phyloP scores from a whole-genome alignment of 75 land plant genomes.

The Gnetum montanum region DNA sequence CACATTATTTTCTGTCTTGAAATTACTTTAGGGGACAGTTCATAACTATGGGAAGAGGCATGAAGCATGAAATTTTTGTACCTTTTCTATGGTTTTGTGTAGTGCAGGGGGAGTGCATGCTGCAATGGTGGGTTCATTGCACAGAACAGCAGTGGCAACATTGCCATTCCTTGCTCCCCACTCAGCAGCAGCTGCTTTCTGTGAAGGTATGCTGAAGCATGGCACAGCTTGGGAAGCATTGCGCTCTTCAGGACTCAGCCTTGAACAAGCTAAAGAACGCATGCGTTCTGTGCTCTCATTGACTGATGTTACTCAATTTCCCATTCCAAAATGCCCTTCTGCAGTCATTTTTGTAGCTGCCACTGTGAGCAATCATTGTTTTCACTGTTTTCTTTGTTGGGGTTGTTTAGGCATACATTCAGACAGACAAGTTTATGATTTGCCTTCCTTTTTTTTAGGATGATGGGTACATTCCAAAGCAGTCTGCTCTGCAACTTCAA shows the following conservation, averaged over 20 bases:
- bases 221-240: conserved; percentile 98
- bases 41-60: too few relatives aligned
- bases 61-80: too few relatives aligned
- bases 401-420: not conserved
- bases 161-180: conserved; percentile 95
- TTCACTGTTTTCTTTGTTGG: not conserved
- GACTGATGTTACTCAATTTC: conserved; percentile 94
- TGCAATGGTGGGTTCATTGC: conserved; percentile 96
- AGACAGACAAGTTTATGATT: not conserved
- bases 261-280: conserved; percentile 87
- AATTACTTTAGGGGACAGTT: too few relatives aligned
- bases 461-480: conserved; percentile 95
- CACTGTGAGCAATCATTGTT: conserved; percentile 47
- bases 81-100: too few relatives aligned
- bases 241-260: conserved; percentile 55
- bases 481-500: conserved; percentile 79
- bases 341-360: conserved; percentile 93
- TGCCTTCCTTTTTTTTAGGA: conserved; percentile 31
- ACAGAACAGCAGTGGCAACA: conserved; percentile 83
- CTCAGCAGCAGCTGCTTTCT: conserved; percentile 92
- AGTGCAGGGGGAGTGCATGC: conserved; percentile 95
- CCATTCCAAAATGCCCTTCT: conserved; percentile 70
- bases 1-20: too few relatives aligned
- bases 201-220: conserved; percentile 84
- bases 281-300: conserved; percentile 78